Base-by-base conservation (phyloP, 352 stramenopile genomes). In the Globisporangium middletonii region DNA sequence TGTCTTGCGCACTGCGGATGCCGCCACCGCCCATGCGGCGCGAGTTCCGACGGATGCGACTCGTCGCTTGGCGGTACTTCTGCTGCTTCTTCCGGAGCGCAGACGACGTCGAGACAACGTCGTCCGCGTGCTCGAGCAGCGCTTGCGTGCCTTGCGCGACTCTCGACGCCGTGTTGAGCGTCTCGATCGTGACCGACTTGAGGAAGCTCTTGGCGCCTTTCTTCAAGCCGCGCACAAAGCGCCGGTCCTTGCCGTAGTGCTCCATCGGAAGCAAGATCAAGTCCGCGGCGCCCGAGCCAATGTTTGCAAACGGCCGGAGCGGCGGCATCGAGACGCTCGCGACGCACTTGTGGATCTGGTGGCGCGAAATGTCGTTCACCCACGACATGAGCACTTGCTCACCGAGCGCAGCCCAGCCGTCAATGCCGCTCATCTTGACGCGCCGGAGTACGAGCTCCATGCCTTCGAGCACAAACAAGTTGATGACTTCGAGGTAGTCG, bases 401-500 rank as follows among this genome's bases (percentile, higher is more conserved):
- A 2, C 70, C 71, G 11, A 94, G 54, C 23, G 80, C 80, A 6
- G 63, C 67, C 86, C 83, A 95, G 7, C 81, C 83, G 59, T 92
- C 76, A 16, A 95, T 62, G 3, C 86, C 86, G 53, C 76, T 92
- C 65, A 91, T 86, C 59, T 90, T 87, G 9, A 94, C 85, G 13
- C 83, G 84, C 28, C 83, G 82, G 56, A 95, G 79, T 8, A 93
- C 76, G 33, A 95, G 62, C 62, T 95, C 86, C 86, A 95, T 95
- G 26, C 79, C 84, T 65, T 95, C 86, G 12, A 95, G 62, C 27
- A 93, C 84, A 47, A 95, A 95, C 30, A 95, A 51, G 37, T 95
- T 95, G 60, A 95, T 93, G 53, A 95, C 84, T 69, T 95, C 86
- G 2, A 95, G 49, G 59, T 95, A 95, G 48, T 95, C 86, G 12